phyloP scores from a whole-genome alignment of 169 alveolate species.

The Plasmodium relictum region DNA sequence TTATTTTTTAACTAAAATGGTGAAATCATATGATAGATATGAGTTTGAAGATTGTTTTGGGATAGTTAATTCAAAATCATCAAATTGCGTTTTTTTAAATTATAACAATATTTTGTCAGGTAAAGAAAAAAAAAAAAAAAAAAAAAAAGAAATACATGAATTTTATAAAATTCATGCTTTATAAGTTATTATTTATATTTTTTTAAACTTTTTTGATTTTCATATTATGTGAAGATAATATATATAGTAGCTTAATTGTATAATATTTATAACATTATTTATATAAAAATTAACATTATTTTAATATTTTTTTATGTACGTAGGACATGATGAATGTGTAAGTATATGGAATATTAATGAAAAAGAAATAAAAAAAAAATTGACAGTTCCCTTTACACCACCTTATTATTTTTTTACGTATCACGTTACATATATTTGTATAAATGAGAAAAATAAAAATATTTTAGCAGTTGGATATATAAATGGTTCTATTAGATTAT shows the following conservation, averaged over 20 bases:
- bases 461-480: slow-evolving; percentile 88
- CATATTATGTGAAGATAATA: slow-evolving; percentile 77
- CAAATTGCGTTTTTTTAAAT: slow-evolving; percentile 79
- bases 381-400: slow-evolving; percentile 79
- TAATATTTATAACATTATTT: neutral
- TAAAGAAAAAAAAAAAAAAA: slow-evolving; percentile 38
- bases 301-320: neutral
- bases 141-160: neutral
- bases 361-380: slow-evolving; percentile 63
- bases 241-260: slow-evolving; percentile 3
- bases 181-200: neutral
- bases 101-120: slow-evolving; percentile 71
- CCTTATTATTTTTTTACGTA: slow-evolving; percentile 80
- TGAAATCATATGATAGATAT: slow-evolving; percentile 91
- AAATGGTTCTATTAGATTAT: slow-evolving; percentile 88
- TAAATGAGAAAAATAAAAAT: slow-evolving; percentile 76
- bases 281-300: neutral
- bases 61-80: slow-evolving; percentile 82
- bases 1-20: slow-evolving; percentile 82
- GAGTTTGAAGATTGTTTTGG: slow-evolving; percentile 88
- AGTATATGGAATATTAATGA: slow-evolving; percentile 57
- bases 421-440: slow-evolving; percentile 81
- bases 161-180: neutral
- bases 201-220: slow-evolving; percentile 1
- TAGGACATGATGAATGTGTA: slow-evolving; percentile 80